Evolutionary conservation across 2,329 filamentous ascomycete genomes (phyloP).

Genomic region (Penicillium crustosum): DNA sequence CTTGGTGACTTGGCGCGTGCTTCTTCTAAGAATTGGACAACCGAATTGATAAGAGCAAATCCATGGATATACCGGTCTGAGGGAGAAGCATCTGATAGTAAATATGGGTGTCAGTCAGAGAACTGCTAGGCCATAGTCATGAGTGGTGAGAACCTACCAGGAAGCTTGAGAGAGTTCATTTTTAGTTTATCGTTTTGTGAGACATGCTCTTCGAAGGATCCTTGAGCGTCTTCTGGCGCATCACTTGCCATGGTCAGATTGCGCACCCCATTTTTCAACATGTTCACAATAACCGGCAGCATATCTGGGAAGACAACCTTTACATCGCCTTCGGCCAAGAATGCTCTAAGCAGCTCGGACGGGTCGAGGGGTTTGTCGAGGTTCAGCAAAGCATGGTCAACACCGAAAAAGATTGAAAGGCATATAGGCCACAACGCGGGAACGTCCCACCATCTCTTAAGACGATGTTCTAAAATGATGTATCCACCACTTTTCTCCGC

Average conservation of each 20-base stretch:
- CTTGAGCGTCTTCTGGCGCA: slow-evolving; percentile 38
- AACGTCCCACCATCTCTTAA: slow-evolving; percentile 87
- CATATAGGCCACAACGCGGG: slow-evolving; percentile 82
- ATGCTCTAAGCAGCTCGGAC: slow-evolving; percentile 70
- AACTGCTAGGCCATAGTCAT: neutral
- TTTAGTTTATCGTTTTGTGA: slow-evolving; percentile 3
- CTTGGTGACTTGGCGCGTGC: slow-evolving; percentile 72
- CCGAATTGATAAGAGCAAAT: slow-evolving; percentile 65
- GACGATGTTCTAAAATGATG: slow-evolving; percentile 73
- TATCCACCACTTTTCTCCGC: slow-evolving; percentile 84
- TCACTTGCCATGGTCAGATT: slow-evolving; percentile 60
- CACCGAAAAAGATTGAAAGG: slow-evolving; percentile 83
- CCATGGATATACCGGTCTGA: slow-evolving; percentile 15
- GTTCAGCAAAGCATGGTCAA: slow-evolving; percentile 73
- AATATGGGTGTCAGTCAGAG: neutral
- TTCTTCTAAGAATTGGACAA: slow-evolving; percentile 76
- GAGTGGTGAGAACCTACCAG: slow-evolving; percentile 9
- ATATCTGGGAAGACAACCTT: slow-evolving; percentile 75
- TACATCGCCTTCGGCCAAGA: slow-evolving; percentile 58
- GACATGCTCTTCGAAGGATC: slow-evolving; percentile 10
- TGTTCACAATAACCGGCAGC: slow-evolving; percentile 74
- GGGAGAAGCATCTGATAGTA: slow-evolving; percentile 8
- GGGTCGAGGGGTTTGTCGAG: slow-evolving; percentile 73
- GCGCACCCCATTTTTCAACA: slow-evolving; percentile 83
- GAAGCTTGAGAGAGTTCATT: slow-evolving; percentile 16